Evolutionary conservation across 2,329 filamentous ascomycete genomes (phyloP).

Genomic region (Colletotrichum plurivorum): DNA sequence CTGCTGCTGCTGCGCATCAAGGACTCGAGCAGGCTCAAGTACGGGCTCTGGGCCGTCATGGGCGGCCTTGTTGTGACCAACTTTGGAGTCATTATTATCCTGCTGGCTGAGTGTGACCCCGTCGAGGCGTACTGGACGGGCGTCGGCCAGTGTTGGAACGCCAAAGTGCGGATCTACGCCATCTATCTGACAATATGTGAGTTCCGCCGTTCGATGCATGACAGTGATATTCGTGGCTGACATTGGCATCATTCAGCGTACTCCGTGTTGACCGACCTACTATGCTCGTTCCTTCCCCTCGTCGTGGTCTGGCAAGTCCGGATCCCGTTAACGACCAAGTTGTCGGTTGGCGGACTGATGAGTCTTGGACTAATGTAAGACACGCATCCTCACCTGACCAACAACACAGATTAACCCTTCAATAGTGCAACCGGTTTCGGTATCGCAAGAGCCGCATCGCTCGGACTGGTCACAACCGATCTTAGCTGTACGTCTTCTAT

Average conservation of each 20-base stretch:
- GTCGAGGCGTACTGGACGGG: conserved; percentile 50
- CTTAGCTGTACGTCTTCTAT: conserved; percentile 44
- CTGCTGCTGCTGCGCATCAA: conserved; percentile 58
- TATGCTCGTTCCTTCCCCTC: conserved; percentile 48
- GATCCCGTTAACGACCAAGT: conserved; percentile 48
- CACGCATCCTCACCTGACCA: background rate
- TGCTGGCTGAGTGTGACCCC: conserved; percentile 51
- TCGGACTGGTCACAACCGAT: conserved; percentile 44
- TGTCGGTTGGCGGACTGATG: conserved; percentile 50
- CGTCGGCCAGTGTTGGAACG: conserved; percentile 48
- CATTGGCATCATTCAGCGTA: conserved; percentile 39
- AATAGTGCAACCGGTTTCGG: conserved; percentile 48
- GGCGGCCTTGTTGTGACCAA: conserved; percentile 50
- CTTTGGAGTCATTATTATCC: conserved; percentile 48
- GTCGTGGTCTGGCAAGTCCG: conserved; percentile 51
- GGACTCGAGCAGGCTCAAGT: conserved; percentile 48
- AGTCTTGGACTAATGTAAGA: conserved; percentile 48
- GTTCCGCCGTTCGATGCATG: background rate
- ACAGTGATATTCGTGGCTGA: background rate
- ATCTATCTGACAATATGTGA: conserved; percentile 51
- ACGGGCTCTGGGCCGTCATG: conserved; percentile 50
- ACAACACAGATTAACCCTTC: background rate
- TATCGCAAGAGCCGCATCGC: conserved; percentile 44
- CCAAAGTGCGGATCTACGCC: conserved; percentile 49
- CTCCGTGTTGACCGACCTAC: conserved; percentile 45